Evolutionary conservation across 306 rosid genomes (phyloP).

Genomic region (Mucuna pruriens): DNA sequence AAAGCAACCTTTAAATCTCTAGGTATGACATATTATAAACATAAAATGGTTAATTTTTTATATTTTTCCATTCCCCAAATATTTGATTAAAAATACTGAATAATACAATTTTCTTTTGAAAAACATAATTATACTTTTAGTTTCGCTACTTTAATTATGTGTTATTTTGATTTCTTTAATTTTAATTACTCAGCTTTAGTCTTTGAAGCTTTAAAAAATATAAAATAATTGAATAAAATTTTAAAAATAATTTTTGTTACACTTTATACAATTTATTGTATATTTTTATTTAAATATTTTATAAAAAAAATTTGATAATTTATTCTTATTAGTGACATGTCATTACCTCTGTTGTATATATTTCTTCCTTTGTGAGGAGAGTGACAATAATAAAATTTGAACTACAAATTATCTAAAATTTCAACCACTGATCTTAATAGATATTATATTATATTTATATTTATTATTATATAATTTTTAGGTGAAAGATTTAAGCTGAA

Average conservation of each 20-base stretch:
- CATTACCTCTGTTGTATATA: background rate
- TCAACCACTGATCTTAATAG: too few species aligned
- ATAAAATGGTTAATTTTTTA: background rate
- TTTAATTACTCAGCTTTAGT: too few species aligned
- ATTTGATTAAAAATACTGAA: too few species aligned
- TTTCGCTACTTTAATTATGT: too few species aligned
- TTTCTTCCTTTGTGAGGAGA: too few species aligned
- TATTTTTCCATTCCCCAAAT: background rate
- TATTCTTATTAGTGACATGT: background rate
- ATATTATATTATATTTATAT: background rate
- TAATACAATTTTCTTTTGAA: too few species aligned
- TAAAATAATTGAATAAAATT: background rate
- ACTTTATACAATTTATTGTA: background rate
- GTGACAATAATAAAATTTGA: too few species aligned
- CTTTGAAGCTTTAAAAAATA: background rate
- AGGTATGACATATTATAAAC: too few species aligned
- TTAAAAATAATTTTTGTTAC: background rate
- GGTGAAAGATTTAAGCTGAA: background rate
- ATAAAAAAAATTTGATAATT: background rate
- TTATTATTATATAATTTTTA: background rate
- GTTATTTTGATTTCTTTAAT: too few species aligned
- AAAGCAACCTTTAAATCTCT: background rate
- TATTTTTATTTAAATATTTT: background rate
- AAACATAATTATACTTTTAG: too few species aligned
- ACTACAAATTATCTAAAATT: too few species aligned